These are phyloP conservation scores for Saksenaea vasiformis DNA, from an alignment of 371 early-diverging fungal genomes.

Conservation along the genomic window DNA sequence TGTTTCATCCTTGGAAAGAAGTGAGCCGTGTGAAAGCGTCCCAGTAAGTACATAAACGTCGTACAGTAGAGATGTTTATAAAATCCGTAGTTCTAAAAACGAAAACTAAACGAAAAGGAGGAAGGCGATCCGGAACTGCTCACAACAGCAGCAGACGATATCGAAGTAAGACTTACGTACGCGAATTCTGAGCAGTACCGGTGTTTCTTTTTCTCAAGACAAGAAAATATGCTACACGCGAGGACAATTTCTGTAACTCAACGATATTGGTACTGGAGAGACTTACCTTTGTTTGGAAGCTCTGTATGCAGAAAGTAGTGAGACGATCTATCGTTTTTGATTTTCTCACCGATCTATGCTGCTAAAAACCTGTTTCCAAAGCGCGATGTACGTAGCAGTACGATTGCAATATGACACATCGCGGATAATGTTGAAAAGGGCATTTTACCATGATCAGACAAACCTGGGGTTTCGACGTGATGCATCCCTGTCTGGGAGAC, in stretches of 20 bases:
- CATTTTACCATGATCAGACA: slow-evolving; percentile 12
- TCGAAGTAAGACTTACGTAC: not conserved
- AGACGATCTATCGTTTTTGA: slow-evolving; percentile 1
- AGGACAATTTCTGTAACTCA: too few species aligned
- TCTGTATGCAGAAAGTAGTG: too few species aligned
- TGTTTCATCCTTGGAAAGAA: too few species aligned
- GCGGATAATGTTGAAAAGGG: slow-evolving; percentile 15
- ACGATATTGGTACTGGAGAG: too few species aligned
- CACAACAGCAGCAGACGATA: not conserved
- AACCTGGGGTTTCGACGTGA: slow-evolving; percentile 22
- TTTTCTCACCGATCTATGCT: slow-evolving; percentile 12
- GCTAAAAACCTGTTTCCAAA: slow-evolving; percentile 15
- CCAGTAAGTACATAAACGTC: too few species aligned
- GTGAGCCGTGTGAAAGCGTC: too few species aligned
- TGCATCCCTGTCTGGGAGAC: slow-evolving; percentile 10
- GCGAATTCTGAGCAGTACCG: too few species aligned
- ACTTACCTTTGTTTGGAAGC: too few species aligned
- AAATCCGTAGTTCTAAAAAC: too few species aligned
- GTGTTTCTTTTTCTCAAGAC: too few species aligned
- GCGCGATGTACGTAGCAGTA: slow-evolving; percentile 11
- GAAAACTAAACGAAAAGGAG: not conserved
- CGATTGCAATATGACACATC: slow-evolving; percentile 8
- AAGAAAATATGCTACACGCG: too few species aligned
- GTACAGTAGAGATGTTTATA: too few species aligned
- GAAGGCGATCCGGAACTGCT: slow-evolving; percentile 26